Percentiles rank a stretch among this genome's conserved stretches.
Conservation (phyloP, 225 moss, liverwort and hornwort species). For the Physcomitrellopsis africana region DNA sequence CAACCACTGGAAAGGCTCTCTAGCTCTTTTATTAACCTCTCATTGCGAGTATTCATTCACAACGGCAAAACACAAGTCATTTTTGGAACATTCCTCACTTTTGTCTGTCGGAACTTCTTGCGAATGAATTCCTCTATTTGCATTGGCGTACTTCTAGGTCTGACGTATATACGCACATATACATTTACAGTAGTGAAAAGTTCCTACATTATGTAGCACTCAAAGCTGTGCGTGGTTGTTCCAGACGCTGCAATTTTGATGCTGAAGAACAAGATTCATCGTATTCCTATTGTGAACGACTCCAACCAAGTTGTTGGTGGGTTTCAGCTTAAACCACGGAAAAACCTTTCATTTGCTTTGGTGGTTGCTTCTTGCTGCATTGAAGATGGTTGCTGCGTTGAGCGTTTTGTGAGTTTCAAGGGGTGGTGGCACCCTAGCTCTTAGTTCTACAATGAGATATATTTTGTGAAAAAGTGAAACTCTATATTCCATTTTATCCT, state of each 20-base stretch:
- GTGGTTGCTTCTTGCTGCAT: background rate
- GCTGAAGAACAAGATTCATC: constrained; percentile 99
- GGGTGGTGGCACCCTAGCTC: constrained; percentile 8
- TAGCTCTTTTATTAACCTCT: background rate
- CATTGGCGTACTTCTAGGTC: constrained; percentile 8
- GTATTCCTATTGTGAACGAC: constrained; percentile 93
- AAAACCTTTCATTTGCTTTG: background rate
- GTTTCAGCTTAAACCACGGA: constrained; percentile 24
- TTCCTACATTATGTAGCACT: background rate
- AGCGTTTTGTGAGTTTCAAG: background rate
- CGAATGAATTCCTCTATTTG: background rate
- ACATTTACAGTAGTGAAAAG: background rate
- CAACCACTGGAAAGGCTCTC: background rate
- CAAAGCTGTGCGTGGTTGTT: background rate
- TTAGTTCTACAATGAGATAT: constrained; percentile 8
- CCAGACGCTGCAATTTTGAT: constrained; percentile 93
- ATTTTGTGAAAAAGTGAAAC: background rate
- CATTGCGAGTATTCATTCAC: background rate
- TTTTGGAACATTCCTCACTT: constrained; percentile 7
- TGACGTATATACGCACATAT: background rate
- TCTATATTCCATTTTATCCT: background rate
- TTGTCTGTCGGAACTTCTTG: background rate
- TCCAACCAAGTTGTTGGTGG: constrained; percentile 84
- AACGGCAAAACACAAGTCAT: background rate
- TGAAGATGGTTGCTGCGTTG: constrained; percentile 5